Evolutionary conservation across 768 basidiomycete genomes (phyloP).

Genomic region (Lentinus brumalis): DNA sequence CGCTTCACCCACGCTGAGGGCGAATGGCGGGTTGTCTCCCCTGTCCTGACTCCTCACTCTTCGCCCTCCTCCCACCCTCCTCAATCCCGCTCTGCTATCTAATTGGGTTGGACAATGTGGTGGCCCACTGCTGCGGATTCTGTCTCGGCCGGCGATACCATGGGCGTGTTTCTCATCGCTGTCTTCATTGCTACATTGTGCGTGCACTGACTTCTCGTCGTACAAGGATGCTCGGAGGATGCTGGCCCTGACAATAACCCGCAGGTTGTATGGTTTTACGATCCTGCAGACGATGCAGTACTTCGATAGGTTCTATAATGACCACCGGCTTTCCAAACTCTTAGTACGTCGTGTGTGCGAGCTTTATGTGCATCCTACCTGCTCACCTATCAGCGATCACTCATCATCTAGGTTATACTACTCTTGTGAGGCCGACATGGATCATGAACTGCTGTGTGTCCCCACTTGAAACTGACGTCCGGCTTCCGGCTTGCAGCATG

Average conservation of each 20-base stretch:
- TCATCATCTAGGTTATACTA: neutral
- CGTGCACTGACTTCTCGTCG: neutral
- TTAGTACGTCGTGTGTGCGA: conserved; percentile 1
- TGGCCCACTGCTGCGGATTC: conserved; percentile 11
- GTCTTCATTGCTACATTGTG: conserved; percentile 11
- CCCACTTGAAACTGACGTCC: too few relatives aligned
- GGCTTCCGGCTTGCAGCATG: neutral
- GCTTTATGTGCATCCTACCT: neutral
- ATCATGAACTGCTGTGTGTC: neutral
- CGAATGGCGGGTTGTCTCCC: neutral
- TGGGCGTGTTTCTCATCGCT: conserved; percentile 12
- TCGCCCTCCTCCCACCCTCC: neutral
- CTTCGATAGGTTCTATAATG: conserved; percentile 11
- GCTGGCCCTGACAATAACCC: neutral
- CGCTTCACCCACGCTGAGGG: too few relatives aligned
- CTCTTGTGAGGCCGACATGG: conserved; percentile 1
- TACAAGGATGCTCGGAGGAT: neutral
- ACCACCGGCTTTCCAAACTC: conserved; percentile 8
- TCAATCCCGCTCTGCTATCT: neutral
- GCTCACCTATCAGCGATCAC: neutral
- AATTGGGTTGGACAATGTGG: conserved; percentile 4
- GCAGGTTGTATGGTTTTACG: conserved; percentile 19
- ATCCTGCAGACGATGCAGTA: conserved; percentile 19
- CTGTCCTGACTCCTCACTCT: neutral
- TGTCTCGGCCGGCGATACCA: conserved; percentile 11